Conservation (phyloP, 129 eudicot genomes). For the Lactuca saligna region DNA sequence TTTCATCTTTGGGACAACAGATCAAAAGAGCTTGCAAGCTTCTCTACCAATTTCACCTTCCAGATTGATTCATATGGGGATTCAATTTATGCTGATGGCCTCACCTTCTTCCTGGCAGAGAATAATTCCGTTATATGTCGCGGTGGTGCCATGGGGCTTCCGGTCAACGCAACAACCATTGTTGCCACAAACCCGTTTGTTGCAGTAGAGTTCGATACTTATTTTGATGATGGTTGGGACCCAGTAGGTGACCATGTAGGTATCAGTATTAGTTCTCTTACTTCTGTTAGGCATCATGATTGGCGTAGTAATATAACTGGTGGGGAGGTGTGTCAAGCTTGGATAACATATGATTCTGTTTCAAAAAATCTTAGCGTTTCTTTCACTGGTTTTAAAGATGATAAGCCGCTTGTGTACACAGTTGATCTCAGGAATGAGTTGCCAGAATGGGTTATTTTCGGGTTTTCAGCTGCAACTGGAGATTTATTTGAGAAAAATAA, state of each 20-base stretch:
- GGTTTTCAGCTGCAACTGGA: constrained; percentile 36
- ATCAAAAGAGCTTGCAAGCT: constrained; percentile 14
- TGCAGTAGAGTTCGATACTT: constrained; percentile 40
- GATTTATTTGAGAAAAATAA: constrained; percentile 3
- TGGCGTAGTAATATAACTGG: constrained; percentile 34
- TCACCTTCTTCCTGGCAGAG: constrained; percentile 23
- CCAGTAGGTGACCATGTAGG: not conserved
- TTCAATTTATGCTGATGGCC: constrained; percentile 10
- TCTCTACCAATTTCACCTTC: constrained; percentile 18
- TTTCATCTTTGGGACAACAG: constrained; percentile 31
- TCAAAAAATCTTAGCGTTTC: constrained; percentile 26
- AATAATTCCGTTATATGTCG: constrained; percentile 1
- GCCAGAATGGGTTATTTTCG: constrained; percentile 27
- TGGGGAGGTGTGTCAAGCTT: constrained; percentile 31
- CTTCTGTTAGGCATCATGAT: constrained; percentile 5
- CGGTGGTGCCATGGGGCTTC: constrained; percentile 32
- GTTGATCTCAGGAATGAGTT: constrained; percentile 34
- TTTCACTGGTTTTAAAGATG: constrained; percentile 23
- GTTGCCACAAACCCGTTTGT: constrained; percentile 15
- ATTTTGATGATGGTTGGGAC: not conserved
- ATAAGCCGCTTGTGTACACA: constrained; percentile 2
- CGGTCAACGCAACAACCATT: not conserved
- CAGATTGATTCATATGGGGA: not conserved
- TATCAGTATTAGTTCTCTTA: not conserved
- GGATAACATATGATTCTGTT: constrained; percentile 35